These are phyloP conservation scores for Mycena pura DNA, from an alignment of 768 basidiomycete genomes.

Conservation along the genomic window DNA sequence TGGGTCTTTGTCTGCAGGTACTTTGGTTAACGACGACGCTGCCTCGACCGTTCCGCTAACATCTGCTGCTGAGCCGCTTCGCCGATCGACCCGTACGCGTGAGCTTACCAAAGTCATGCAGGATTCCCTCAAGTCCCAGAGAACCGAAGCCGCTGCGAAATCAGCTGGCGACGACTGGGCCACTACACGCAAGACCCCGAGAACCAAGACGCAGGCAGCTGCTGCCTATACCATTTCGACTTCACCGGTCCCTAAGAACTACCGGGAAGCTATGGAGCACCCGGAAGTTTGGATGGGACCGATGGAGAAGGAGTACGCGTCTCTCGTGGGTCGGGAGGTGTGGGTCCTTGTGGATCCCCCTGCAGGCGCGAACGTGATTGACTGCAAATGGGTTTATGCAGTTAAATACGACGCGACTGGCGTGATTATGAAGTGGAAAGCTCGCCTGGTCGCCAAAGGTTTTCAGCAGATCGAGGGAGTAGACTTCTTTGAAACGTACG, in stretches of 20 bases:
- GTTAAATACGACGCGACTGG: conserved; percentile 42
- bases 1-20: too few relatives aligned
- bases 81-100: neutral
- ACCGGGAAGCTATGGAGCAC: conserved; percentile 18
- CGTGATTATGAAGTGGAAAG: conserved; percentile 36
- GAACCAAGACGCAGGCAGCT: neutral
- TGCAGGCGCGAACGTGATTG: too few relatives aligned
- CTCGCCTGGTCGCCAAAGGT: conserved; percentile 8
- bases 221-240: conserved; percentile 1
- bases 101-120: neutral
- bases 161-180: neutral
- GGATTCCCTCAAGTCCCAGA: neutral
- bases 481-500: conserved; percentile 27
- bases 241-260: neutral
- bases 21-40: neutral
- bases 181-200: neutral
- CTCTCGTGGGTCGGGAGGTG: conserved; percentile 13
- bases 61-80: neutral
- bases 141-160: neutral
- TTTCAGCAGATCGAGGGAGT: conserved; percentile 38
- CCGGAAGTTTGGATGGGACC: conserved; percentile 17
- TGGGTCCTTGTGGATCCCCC: conserved; percentile 30
- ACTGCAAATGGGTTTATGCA: conserved; percentile 38
- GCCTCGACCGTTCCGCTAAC: neutral
- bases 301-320: conserved; percentile 19